These are phyloP conservation scores for Prunus kanzakura DNA, from an alignment of 306 rosid species.

Conservation along the genomic window DNA sequence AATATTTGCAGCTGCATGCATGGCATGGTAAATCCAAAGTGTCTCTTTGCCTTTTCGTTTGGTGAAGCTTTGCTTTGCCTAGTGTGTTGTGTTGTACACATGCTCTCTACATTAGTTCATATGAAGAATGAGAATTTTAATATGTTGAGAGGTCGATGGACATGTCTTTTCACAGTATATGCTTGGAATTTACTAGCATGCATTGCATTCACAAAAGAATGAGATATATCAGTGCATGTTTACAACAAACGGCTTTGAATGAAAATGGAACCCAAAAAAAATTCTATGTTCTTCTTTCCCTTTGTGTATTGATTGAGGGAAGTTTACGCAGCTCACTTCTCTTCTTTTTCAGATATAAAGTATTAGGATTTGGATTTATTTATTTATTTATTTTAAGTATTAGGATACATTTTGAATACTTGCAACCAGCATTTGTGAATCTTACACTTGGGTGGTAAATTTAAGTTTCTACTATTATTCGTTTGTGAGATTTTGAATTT, in stretches of 20 bases:
- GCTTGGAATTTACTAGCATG: conserved; percentile 46
- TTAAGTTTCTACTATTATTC: too few species aligned
- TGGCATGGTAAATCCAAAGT: conserved; percentile 32
- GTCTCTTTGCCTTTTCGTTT: conserved; percentile 36
- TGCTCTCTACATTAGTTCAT: neutral
- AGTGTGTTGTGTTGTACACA: neutral
- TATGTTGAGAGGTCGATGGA: conserved; percentile 13
- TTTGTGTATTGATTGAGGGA: too few species aligned
- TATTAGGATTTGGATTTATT: too few species aligned
- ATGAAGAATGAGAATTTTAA: conserved; percentile 28
- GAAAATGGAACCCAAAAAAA: too few species aligned
- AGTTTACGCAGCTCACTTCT: neutral
- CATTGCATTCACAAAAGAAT: conserved; percentile 14
- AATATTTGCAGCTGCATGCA: conserved; percentile 12
- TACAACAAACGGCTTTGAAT: too few species aligned
- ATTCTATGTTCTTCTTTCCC: too few species aligned
- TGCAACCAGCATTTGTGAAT: neutral
- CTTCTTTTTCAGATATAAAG: neutral
- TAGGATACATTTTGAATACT: neutral
- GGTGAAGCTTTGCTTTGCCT: neutral
- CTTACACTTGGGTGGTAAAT: too few species aligned
- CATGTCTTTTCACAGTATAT: conserved; percentile 31
- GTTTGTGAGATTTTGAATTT: neutral
- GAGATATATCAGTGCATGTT: neutral
- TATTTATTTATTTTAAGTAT: too few species aligned